Conservation (phyloP, 1,284 basidiomycete species). For the Cutaneotrichosporon arboriforme region DNA sequence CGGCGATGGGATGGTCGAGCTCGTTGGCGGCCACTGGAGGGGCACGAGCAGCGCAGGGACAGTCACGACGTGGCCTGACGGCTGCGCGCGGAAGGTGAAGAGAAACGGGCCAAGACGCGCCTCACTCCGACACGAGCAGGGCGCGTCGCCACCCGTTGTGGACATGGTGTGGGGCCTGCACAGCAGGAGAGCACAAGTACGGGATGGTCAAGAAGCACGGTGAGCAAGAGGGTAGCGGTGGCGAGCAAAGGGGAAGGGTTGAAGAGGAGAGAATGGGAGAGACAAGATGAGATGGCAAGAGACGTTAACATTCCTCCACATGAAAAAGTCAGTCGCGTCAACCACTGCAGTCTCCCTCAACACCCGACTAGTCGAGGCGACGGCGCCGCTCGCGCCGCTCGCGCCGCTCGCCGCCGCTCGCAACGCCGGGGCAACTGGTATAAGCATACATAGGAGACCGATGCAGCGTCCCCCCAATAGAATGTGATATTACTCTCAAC, state of each 20-base stretch:
- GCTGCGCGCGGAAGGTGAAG: slow-evolving; percentile 7
- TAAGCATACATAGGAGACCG: slow-evolving; percentile 4
- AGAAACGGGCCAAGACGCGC: slow-evolving; percentile 8
- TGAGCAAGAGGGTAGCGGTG: no score
- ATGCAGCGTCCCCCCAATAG: no score
- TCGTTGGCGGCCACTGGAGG: slow-evolving; percentile 4
- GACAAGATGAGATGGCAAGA: not conserved
- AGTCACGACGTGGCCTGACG: not conserved
- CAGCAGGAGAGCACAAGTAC: no score
- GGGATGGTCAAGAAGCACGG: no score
- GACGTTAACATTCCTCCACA: not conserved
- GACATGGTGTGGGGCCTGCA: not conserved
- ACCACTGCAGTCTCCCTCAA: not conserved
- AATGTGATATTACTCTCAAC: no score
- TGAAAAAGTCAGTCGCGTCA: slow-evolving; percentile 1
- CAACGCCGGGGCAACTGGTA: no score
- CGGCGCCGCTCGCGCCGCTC: not conserved
- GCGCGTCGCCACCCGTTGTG: no score
- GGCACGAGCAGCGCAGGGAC: slow-evolving; percentile 6
- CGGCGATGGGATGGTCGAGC: not conserved
- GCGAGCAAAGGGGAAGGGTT: not conserved
- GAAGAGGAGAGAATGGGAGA: not conserved
- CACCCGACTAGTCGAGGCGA: not conserved
- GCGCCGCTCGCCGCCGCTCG: no score
- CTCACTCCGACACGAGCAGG: not conserved